These are phyloP conservation scores for Luffa aegyptiaca DNA, from an alignment of 306 rosid genomes.

Conservation along the genomic window DNA sequence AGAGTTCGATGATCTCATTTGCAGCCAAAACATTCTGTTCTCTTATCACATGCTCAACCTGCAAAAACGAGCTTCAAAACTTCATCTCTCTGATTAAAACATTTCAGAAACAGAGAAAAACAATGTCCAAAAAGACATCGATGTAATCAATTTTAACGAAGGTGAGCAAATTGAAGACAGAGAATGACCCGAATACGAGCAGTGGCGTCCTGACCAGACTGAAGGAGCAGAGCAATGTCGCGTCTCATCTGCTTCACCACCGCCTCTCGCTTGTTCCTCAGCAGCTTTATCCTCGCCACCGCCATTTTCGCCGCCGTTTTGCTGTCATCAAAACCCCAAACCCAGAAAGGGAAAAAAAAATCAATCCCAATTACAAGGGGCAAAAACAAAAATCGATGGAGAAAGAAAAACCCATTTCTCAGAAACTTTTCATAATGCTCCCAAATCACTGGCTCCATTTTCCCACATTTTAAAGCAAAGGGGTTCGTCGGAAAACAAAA, in stretches of 20 bases:
- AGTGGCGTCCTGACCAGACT: conserved; percentile 94
- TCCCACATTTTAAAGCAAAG: neutral
- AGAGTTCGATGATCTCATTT: conserved; percentile 85
- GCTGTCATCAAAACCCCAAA: conserved; percentile 27
- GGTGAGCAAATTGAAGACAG: neutral
- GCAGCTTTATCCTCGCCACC: conserved; percentile 91
- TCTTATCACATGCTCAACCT: conserved; percentile 97
- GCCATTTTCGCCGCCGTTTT: conserved; percentile 99
- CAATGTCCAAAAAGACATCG: neutral
- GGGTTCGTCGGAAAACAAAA: neutral
- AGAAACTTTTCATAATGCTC: neutral
- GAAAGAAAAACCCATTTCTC: neutral
- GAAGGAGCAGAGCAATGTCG: conserved; percentile 85
- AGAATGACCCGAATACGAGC: conserved; percentile 83
- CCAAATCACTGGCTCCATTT: neutral
- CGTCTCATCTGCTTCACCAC: conserved; percentile 97
- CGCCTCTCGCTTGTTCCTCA: conserved; percentile 82
- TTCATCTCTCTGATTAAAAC: neutral
- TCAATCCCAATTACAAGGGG: neutral
- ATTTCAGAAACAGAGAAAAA: neutral
- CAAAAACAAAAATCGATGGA: neutral
- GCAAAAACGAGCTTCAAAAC: conserved; percentile 7
- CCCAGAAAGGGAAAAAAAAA: neutral
- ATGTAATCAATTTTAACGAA: neutral
- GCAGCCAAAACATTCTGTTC: conserved; percentile 93